Percentiles rank a stretch among this genome's conserved stretches.
Evolutionary conservation across 129 eudicot genomes (phyloP).

Genomic region (Lactuca sativa): DNA sequence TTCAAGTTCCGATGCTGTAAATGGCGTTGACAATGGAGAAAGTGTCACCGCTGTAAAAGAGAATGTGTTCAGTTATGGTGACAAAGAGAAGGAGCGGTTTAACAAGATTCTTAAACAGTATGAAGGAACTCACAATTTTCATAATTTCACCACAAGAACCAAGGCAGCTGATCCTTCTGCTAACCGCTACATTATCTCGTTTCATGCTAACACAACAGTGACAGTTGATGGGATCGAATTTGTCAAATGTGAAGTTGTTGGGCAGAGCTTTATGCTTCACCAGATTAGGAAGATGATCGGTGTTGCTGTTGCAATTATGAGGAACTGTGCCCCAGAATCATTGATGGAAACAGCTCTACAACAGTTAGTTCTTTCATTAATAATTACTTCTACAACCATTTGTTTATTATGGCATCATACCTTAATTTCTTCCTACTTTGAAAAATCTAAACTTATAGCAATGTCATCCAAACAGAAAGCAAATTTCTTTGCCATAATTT

Average conservation of each 20-base stretch:
- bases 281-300: constrained; percentile 95
- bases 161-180: constrained; percentile 91
- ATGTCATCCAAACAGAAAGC: too few relatives aligned
- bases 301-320: constrained; percentile 81
- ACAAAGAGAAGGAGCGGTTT: constrained; percentile 70
- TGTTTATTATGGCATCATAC: too few relatives aligned
- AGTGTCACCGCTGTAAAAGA: constrained; percentile 15
- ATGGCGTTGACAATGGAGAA: constrained; percentile 16
- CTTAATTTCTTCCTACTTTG: too few relatives aligned
- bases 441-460: too few relatives aligned
- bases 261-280: constrained; percentile 98
- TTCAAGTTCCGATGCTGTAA: not conserved
- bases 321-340: constrained; percentile 77
- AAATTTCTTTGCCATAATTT: too few relatives aligned
- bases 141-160: constrained; percentile 81
- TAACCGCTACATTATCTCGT: constrained; percentile 58
- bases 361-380: constrained; percentile 45
- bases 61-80: constrained; percentile 56
- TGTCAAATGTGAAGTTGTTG: constrained; percentile 87
- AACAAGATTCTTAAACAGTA: constrained; percentile 65
- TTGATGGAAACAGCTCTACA: constrained; percentile 58
- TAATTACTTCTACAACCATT: too few relatives aligned
- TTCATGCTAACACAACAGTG: constrained; percentile 57
- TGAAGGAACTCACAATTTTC: constrained; percentile 93
- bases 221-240: constrained; percentile 77